Base-by-base conservation (phyloP, 257 asterid species). In the Fraxinus excelsior region DNA sequence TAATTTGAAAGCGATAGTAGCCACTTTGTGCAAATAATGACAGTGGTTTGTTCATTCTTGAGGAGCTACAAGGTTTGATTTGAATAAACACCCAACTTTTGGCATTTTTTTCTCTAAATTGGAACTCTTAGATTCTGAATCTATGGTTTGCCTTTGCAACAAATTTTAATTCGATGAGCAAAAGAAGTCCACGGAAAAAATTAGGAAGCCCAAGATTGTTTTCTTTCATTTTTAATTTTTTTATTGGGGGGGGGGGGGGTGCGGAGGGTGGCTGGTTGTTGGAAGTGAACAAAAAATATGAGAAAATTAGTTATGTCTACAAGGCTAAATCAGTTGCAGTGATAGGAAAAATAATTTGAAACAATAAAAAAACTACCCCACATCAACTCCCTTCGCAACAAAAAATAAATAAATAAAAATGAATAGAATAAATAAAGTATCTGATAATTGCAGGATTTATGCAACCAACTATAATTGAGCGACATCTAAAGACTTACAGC, bases 401-500 rank as follows among this genome's bases (percentile, higher is more conserved):
- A 35, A 0, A 35, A 35, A 35, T 6, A 34, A 34, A 4, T 4
- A 5, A 32, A 42, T 4, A 35, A 35, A 35, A 0, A n/a, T n/a
- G n/a, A n/a, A n/a, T n/a, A n/a, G n/a, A n/a, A n/a, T n/a, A n/a
- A 35, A 35, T 5, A 35, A n/a, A 8, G 53, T 53, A 72, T 21
- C 35, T 72, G 49, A 29, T 5, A 76, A 68, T n/a, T 51, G 5
- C 29, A 44, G 71, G 62, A 32, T 18, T 11, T 40, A 73, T 16
- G 25, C 19, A 46, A 19, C 68, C 64, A 58, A 78, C 74, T 29
- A 69, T 37, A 51, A 40, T 67, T 75, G 65, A 31, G 74, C 1
- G 38, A 75, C 37, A 49, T 23, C 28, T 29, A 35, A 66, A 73
- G 49, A 49, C 94, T 83, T 81, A 92, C 97, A 86, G 97, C 94